Evolutionary conservation across 2,329 filamentous ascomycete species (phyloP), one percentile per base, ranked within the genome.

Genomic region (Penicillium oxalicum): DNA sequence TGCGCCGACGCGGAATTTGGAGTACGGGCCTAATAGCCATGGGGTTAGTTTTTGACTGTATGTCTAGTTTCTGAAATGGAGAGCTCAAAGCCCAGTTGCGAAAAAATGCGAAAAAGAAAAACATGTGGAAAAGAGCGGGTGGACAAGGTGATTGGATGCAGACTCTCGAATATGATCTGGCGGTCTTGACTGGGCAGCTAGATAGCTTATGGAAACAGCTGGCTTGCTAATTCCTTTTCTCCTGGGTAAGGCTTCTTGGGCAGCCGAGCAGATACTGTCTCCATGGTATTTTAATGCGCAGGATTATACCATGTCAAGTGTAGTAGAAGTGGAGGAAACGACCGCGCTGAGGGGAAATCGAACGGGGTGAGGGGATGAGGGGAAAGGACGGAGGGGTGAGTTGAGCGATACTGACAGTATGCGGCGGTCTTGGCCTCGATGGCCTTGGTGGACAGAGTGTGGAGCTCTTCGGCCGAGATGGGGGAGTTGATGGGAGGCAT

Each of bases 1-100:
- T 43, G 87, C 85, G 54, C 93, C 93, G 53, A 98, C 93, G 55
- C 84, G 87, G 77, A 97, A 98, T 51, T 85, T 80, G 61, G 88
- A 94, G 77, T 96, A 95, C 3, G 88, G 90, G 66, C 82, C 82
- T 84, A 35, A 28, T 29, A 25, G 26, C 18, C 18, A 18, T 18
- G 25, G 24, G 4, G 18, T 44, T 33, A 44, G 43, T 38, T 35
- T 12, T 32, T 32, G 29, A 11, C 18, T 18, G 18, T 18, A 18
- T 18, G 18, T 18, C 18, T 18, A 18, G 18, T 18, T 18, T 18
- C 18, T 18, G 18, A 2, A 18, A 18, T 18, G 2, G 18, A 18
- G 18, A 18, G 18, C 2, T 18, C 2, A 18, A 18, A 18, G 18
- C 18, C 2, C 18, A 2, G 18, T 2, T 18, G 18, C 18, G 1